Evolutionary conservation across 106 monocot genomes (phyloP), one percentile per base, ranked within the genome.

Genomic region (Chionographis japonica): DNA sequence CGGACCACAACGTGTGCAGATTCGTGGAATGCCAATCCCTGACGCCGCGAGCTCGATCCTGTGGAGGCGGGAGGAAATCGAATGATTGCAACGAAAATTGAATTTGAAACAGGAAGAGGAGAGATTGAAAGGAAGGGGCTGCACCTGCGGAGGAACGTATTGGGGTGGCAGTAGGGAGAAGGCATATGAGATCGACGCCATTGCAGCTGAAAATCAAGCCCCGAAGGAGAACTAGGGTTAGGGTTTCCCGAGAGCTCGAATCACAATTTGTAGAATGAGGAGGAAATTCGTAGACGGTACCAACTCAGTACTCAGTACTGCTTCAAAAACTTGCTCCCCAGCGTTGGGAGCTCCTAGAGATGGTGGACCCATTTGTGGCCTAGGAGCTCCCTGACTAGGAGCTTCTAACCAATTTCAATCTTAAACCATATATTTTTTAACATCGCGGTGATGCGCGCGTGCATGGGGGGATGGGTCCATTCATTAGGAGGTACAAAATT

Each of bases 171-270:
- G 66, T 37, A 78, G 17, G 43, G 12, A 58, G 62, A 72, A 51
- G 36, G 72, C 50, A 12, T 61, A 62, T 35, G 70, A 18, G 35
- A 63, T 58, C 50, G 78, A 72, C 51, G 85, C 56, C 85, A 85
- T 85, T 56, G 46, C 46, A 62, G 55, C 18, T 51, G 15, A 36
- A 53, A 50, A 66, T 0, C 42, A 56, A 16, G 7, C 36, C 41
- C 40, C 1, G 4, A 40, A 49, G 49, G 13, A 59, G 40, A 40
- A 40, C 12, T 62, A 40, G 40, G 62, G 42, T 57, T 56, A 68
- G 68, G 62, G 62, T 42, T 40, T 27, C 27, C 27, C 27, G 27
- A 27, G 27, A 27, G 27, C 27, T 27, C 27, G 27, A 27, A 27
- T 27, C 27, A 27, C 27, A 27, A 1, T 27, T 27, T 27, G 0